A percentile compares a stretch with the other conserved stretches of the same genome.
phyloP scores from a whole-genome alignment of 2,329 filamentous ascomycete species.

The Aschersonia sp. region DNA sequence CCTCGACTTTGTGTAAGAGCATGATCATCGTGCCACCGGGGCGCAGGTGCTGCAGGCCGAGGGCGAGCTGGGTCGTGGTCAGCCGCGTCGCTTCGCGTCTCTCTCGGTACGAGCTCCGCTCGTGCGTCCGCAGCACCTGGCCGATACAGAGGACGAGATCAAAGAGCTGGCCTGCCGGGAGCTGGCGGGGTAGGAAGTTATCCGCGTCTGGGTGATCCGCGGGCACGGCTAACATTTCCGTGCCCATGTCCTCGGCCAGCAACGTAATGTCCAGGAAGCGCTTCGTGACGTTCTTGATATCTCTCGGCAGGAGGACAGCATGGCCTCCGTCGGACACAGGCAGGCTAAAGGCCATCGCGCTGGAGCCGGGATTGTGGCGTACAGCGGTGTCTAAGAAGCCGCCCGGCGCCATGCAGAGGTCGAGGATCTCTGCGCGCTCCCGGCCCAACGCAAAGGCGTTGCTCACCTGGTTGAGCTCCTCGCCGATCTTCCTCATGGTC shows the following conservation, averaged over 20 bases:
- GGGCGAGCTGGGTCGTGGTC: slow-evolving; percentile 21
- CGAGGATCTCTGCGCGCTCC: slow-evolving; percentile 21
- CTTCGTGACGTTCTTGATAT: slow-evolving; percentile 6
- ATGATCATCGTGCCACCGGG: slow-evolving; percentile 34
- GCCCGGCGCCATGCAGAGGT: slow-evolving; percentile 42
- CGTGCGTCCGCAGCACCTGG: slow-evolving; percentile 26
- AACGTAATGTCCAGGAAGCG: slow-evolving; percentile 33
- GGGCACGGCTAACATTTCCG: slow-evolving; percentile 18
- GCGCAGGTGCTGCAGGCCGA: slow-evolving; percentile 29
- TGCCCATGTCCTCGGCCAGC: slow-evolving; percentile 31
- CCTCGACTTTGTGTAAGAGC: slow-evolving; percentile 33
- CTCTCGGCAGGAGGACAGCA: slow-evolving; percentile 13
- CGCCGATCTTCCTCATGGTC: slow-evolving; percentile 27
- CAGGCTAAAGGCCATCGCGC: slow-evolving; percentile 23
- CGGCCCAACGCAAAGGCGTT: slow-evolving; percentile 13
- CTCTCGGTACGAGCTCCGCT: slow-evolving; percentile 16
- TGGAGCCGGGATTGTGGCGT: slow-evolving; percentile 16
- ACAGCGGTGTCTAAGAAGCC: slow-evolving; percentile 29
- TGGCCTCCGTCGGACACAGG: slow-evolving; percentile 25
- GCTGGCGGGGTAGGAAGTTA: slow-evolving; percentile 10
- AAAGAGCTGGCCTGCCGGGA: slow-evolving; percentile 14
- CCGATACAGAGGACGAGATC: slow-evolving; percentile 33
- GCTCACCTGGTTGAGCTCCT: slow-evolving; percentile 22
- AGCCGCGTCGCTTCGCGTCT: slow-evolving; percentile 21
- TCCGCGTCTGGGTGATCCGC: slow-evolving; percentile 11